Evolutionary conservation across 2,329 filamentous ascomycete genomes (phyloP).

Genomic region (Epichloe amarillans): DNA sequence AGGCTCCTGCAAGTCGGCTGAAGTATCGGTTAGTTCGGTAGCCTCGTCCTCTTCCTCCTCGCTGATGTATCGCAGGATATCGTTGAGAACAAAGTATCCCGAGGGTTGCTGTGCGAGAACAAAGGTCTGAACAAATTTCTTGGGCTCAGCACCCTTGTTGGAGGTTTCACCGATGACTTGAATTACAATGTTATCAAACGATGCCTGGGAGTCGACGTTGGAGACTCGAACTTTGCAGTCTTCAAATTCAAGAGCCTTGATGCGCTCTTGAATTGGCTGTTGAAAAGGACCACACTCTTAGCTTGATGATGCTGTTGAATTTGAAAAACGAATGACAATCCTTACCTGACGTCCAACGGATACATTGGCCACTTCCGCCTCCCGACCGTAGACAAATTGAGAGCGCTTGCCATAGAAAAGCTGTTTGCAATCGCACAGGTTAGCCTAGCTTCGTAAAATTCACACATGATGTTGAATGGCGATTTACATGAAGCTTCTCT

Average conservation of each 20-base stretch:
- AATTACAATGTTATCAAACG: constrained; percentile 86
- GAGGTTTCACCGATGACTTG: constrained; percentile 97
- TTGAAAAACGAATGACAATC: background rate
- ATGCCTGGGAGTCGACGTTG: constrained; percentile 94
- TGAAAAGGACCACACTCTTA: constrained; percentile 5
- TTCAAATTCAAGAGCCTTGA: constrained; percentile 85
- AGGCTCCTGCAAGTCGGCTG: constrained; percentile 13
- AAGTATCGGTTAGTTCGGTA: constrained; percentile 21
- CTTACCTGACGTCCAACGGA: constrained; percentile 72
- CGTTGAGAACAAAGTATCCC: constrained; percentile 96
- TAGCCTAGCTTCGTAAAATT: background rate
- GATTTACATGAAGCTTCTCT: constrained; percentile 71
- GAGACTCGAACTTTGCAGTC: constrained; percentile 97
- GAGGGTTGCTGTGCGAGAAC: constrained; percentile 92
- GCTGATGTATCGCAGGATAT: constrained; percentile 89
- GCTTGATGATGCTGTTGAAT: background rate
- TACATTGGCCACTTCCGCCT: constrained; percentile 78
- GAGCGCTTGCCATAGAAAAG: constrained; percentile 96
- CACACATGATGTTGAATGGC: background rate
- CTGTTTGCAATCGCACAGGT: constrained; percentile 20
- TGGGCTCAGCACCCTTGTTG: constrained; percentile 80
- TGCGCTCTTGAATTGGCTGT: constrained; percentile 85
- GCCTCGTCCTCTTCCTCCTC: constrained; percentile 65
- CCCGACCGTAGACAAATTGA: constrained; percentile 83
- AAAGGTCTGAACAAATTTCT: constrained; percentile 96